Base-by-base conservation (phyloP, 1,284 basidiomycete species). In the Trametes polyzona region DNA sequence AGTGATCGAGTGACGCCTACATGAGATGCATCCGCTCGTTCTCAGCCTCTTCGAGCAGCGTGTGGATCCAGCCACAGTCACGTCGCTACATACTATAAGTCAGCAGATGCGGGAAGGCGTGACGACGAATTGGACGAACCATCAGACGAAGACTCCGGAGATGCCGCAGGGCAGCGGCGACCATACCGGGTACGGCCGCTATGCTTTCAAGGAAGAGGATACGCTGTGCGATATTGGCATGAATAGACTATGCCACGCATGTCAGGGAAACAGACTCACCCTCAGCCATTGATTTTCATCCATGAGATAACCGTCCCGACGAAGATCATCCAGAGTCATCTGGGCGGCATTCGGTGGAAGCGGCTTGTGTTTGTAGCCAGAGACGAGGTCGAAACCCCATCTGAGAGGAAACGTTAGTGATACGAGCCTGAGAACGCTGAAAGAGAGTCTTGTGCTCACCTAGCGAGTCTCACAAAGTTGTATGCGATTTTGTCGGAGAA, bases 1-100 rank as follows among this genome's bases (percentile, higher is more conserved):
- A 16, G n/a, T 17, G 8, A 39, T n/a, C 2, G 16, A 17, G 11
- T 8, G 47, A 40, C 5, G 66, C 77, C 64, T 63, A 88, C 92
- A 96, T 92, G 36, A 96, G 78, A 73, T 96, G 94, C 93, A 95
- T 95, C 48, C 95, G 80, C 74, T 98, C 95, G 69, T 98, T 98
- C 71, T 98, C 95, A 7, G 95, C 95, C 75, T 98, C 95, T 71
- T 95, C 91, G 24, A 96, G 77, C 36, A 94, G 82, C 3, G 93
- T 95, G 59, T 84, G 80, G 63, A 88, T 86, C 93, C 94, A 97
- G 51, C 94, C 94, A 53, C 87, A 88, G 72, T 97, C 95, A 47
- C 95, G 84, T 64, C 86, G 83, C 88, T 93, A 19, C n/a, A 42
- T 32, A 12, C 30, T 37, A 48, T n/a, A 60, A 55, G 32, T 24